Base-by-base conservation (phyloP, 2,329 filamentous ascomycete species). In the Botrytis galanthina region DNA sequence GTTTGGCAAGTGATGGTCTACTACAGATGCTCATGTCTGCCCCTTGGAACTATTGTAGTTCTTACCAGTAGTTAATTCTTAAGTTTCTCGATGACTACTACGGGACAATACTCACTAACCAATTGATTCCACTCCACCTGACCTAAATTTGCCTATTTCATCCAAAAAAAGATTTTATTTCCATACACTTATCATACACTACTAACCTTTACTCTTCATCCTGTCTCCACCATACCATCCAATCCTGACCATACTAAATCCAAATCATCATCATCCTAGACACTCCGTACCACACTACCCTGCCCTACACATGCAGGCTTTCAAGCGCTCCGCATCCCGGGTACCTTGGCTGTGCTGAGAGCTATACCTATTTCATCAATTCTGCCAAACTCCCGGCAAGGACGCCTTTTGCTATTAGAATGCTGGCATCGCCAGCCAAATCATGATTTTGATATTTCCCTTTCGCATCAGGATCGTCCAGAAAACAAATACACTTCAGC, bases 361-460 rank as follows among this genome's bases (percentile, higher is more conserved):
- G 64, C 48, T 74, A 70, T 63, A 59, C 70, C 66, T 69, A 22
- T 64, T 73, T 72, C 48, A 54, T 75, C 72, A 35, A 71, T 73
- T 73, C 66, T 70, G 72, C 72, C 72, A 70, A n/a, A 63, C 57
- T 71, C 46, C 64, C 66, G 66, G 57, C 67, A 63, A 70, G 72
- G 26, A 61, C 72, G 73, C 68, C 66, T 67, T 73, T 79, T 74
- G 73, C 74, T 79, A 77, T 78, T 79, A 80, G 78, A 77, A 78
- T 67, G 74, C 72, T 64, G 64, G 71, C 76, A 75, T 78, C 79
- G 77, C 78, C 78, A 78, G 73, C 70, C 54, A 74, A 76, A 75
- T 54, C 39, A 54, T 48, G 22, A n/a, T 32, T 51, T 60, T 71
- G 72, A 73, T 73, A 73, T 64, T 73, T 73, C 72, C 60, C 63